Evolutionary conservation across 306 rosid species (phyloP), one percentile per base, ranked within the genome.

Genomic region (Trifolium subterraneum): DNA sequence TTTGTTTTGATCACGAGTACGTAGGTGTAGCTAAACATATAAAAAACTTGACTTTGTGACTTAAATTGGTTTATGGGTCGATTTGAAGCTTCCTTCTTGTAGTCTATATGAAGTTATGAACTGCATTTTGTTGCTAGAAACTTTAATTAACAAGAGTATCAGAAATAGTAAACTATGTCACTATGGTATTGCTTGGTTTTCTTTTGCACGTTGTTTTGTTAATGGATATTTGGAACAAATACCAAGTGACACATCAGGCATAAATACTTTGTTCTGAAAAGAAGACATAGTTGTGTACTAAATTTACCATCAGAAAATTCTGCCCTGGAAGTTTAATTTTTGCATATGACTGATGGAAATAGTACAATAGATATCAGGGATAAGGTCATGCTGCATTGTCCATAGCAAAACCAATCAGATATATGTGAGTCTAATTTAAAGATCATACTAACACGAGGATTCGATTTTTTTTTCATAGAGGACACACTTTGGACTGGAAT

Each of bases 401-500:
- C 75, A 44, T 22, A 31, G 64, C 7, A 14, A 75, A 79, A 56
- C 52, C 12, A n/a, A 5, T 56, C 8, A 29, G 25, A 23, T 52
- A 14, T 45, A 11, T 71, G 18, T 25, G 15, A 51, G 59, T 68
- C 62, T 67, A n/a, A 10, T 44, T 38, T 72, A 33, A 25, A 47
- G 25, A 33, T 39, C 35, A 16, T 51, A 55, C 60, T 79, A 23
- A 79, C 47, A n/a, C 67, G 59, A 71, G 35, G 58, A 66, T 61
- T 78, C 39, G 10, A 14, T 10, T 69, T 70, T 35, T 60, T 73
- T 69, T 73, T 69, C 54, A 69, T 31, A 90, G 97, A 93, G 87
- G 97, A 90, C 77, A 93, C 98, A 6, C 93, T 93, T 61, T 93
- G 98, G 97, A 90, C 98, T 25, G 98, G 97, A 36, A 79, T 15